Evolutionary conservation across 2,329 filamentous ascomycete genomes (phyloP).

Genomic region (Trichoderma sp.): DNA sequence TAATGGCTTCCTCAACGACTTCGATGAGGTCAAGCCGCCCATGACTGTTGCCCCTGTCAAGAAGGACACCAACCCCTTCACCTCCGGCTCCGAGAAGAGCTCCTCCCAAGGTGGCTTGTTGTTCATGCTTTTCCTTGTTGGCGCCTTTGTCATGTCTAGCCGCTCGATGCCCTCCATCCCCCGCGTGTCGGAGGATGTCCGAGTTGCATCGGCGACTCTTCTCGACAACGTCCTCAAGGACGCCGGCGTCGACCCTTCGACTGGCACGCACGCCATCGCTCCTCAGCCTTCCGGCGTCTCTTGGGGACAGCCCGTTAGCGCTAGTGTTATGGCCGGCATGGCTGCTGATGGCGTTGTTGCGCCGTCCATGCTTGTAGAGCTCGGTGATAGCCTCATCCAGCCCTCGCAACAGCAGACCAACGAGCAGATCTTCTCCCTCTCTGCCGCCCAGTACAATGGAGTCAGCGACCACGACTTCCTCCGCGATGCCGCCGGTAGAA

Average conservation of each 20-base stretch:
- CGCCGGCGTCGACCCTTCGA: slow-evolving; percentile 57
- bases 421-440: slow-evolving; percentile 83
- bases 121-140: slow-evolving; percentile 94
- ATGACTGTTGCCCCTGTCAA: slow-evolving; percentile 51
- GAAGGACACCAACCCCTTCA: slow-evolving; percentile 41
- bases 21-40: slow-evolving; percentile 63
- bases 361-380: slow-evolving; percentile 61
- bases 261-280: slow-evolving; percentile 44
- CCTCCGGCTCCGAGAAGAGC: slow-evolving; percentile 54
- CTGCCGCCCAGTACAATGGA: slow-evolving; percentile 82
- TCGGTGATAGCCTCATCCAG: slow-evolving; percentile 66
- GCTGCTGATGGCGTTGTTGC: slow-evolving; percentile 37
- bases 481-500: slow-evolving; percentile 52
- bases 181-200: slow-evolving; percentile 75
- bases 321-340: slow-evolving; percentile 45
- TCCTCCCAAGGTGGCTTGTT: slow-evolving; percentile 78
- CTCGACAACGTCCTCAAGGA: slow-evolving; percentile 81
- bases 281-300: slow-evolving; percentile 52
- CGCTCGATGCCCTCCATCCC: slow-evolving; percentile 69
- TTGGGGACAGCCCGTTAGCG: slow-evolving; percentile 43
- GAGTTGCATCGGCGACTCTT: slow-evolving; percentile 72
- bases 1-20: slow-evolving; percentile 70
- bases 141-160: slow-evolving; percentile 92
- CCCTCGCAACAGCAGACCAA: slow-evolving; percentile 82
- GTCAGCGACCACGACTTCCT: slow-evolving; percentile 66